These are phyloP conservation scores for Pyrenophora graminea DNA, from an alignment of 2,329 filamentous ascomycete genomes.

Conservation along the genomic window DNA sequence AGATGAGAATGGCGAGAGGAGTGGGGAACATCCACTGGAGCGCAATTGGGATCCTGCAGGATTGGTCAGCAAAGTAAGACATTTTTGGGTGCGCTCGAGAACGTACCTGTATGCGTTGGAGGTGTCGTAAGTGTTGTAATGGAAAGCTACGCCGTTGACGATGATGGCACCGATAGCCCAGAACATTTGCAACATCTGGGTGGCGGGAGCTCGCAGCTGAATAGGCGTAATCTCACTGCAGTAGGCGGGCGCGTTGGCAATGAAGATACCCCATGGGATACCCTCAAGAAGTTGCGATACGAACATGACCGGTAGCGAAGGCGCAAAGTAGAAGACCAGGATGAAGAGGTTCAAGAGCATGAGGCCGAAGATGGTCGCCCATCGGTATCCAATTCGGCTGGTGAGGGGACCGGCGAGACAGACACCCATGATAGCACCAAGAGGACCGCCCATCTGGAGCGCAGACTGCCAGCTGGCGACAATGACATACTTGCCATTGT, in stretches of 20 bases:
- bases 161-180: slow-evolving; percentile 67
- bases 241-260: slow-evolving; percentile 68
- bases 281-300: slow-evolving; percentile 63
- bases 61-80: no score
- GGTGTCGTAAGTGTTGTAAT: slow-evolving; percentile 49
- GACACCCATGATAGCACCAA: slow-evolving; percentile 65
- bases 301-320: slow-evolving; percentile 54
- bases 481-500: slow-evolving; percentile 47
- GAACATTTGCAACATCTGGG: slow-evolving; percentile 69
- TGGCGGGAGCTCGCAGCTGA: slow-evolving; percentile 60
- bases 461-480: slow-evolving; percentile 62
- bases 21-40: slow-evolving; percentile 54
- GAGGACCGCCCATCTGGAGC: slow-evolving; percentile 59
- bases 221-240: slow-evolving; percentile 65
- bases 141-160: slow-evolving; percentile 61
- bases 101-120: slow-evolving; percentile 19
- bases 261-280: slow-evolving; percentile 69
- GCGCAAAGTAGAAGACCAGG: slow-evolving; percentile 63
- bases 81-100: no score
- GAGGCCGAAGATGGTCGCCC: slow-evolving; percentile 60
- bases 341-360: slow-evolving; percentile 64
- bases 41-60: slow-evolving; percentile 31
- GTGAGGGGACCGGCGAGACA: slow-evolving; percentile 65
- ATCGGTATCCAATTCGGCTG: slow-evolving; percentile 63
- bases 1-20: slow-evolving; percentile 50